Conservation (phyloP, 768 basidiomycete species). For the Russula ochroleuca region DNA sequence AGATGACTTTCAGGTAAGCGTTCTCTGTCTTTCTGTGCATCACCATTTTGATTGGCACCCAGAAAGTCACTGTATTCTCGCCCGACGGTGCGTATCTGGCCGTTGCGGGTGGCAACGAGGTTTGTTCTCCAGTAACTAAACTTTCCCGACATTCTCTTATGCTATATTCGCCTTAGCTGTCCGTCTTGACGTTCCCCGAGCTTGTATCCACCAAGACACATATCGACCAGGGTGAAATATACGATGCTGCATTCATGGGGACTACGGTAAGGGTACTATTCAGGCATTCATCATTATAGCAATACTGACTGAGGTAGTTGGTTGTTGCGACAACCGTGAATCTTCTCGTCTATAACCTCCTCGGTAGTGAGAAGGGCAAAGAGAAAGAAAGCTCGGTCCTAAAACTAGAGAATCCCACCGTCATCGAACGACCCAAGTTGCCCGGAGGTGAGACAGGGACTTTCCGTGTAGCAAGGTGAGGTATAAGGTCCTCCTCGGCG, state of each 20-base stretch:
- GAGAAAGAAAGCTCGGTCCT: conserved; percentile 35
- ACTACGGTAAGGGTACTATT: conserved; percentile 44
- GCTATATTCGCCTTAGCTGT: conserved; percentile 25
- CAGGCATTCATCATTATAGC: not conserved
- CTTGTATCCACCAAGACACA: conserved; percentile 46
- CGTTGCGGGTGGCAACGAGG: conserved; percentile 69
- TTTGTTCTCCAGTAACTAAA: conserved; percentile 38
- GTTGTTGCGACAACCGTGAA: conserved; percentile 61
- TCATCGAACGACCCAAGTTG: conserved; percentile 22
- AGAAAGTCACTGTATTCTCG: conserved; percentile 89
- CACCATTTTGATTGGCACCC: conserved; percentile 22
- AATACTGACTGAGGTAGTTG: conserved; percentile 41
- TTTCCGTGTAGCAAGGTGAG: conserved; percentile 17
- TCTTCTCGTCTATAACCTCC: conserved; percentile 61
- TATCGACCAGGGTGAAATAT: conserved; percentile 72
- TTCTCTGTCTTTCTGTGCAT: not conserved
- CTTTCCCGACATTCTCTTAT: not conserved
- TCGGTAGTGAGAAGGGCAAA: conserved; percentile 39
- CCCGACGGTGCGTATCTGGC: conserved; percentile 60
- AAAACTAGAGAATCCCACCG: conserved; percentile 17
- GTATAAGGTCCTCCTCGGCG: not conserved
- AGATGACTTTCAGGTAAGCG: conserved; percentile 80
- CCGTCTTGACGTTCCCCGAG: conserved; percentile 30
- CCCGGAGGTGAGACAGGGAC: conserved; percentile 19
- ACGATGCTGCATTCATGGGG: conserved; percentile 75